phyloP scores from a whole-genome alignment of 805 yeast species.

The Scheffersomyces stipitis region DNA sequence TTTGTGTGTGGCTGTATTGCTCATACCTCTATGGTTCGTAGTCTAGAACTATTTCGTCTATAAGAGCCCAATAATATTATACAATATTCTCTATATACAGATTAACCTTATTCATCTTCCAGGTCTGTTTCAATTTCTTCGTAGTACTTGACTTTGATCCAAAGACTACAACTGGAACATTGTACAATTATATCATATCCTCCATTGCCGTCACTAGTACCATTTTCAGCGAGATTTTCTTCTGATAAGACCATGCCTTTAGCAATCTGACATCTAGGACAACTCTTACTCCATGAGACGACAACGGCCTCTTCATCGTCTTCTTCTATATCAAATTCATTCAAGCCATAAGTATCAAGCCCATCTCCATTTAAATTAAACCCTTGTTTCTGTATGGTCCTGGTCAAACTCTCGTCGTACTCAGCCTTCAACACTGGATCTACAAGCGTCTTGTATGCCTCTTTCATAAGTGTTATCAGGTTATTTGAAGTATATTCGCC shows the following conservation, averaged over 20 bases:
- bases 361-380: constrained; percentile 59
- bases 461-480: constrained; percentile 38
- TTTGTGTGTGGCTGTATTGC: too few relatives aligned
- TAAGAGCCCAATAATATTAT: too few relatives aligned
- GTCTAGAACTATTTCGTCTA: too few relatives aligned
- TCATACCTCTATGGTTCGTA: too few relatives aligned
- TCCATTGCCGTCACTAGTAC: constrained; percentile 51
- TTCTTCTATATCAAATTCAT: constrained; percentile 54
- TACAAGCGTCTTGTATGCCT: constrained; percentile 61
- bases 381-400: constrained; percentile 34
- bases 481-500: constrained; percentile 4
- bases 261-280: constrained; percentile 63
- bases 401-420: constrained; percentile 54
- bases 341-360: constrained; percentile 64
- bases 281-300: constrained; percentile 53
- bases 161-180: constrained; percentile 79
- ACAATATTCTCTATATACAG: too few relatives aligned
- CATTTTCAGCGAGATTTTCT: constrained; percentile 54
- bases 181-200: constrained; percentile 70
- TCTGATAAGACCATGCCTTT: constrained; percentile 63
- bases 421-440: constrained; percentile 37
- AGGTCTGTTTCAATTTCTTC: constrained; percentile 46
- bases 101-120: constrained; percentile 1
- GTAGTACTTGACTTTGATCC: constrained; percentile 74
- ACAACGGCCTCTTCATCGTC: constrained; percentile 25